phyloP scores from a whole-genome alignment of 2,329 filamentous ascomycete species.

The Epichloe gansuensis region DNA sequence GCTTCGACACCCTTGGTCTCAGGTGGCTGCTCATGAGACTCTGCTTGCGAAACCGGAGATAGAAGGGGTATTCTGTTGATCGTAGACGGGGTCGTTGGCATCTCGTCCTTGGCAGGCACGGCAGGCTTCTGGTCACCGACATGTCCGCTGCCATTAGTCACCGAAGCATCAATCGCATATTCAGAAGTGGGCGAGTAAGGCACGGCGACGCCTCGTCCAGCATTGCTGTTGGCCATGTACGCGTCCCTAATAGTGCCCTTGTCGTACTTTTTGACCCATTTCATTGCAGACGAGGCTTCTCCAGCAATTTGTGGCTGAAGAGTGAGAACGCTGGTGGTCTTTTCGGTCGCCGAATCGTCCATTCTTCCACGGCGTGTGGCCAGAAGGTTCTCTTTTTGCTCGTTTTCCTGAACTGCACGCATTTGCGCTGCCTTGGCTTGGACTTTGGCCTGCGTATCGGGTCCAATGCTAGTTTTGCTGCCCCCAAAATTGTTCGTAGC shows the following conservation, averaged over 20 bases:
- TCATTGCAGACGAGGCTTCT: slow-evolving; percentile 86
- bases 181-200: slow-evolving; percentile 22
- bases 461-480: slow-evolving; percentile 76
- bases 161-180: slow-evolving; percentile 15
- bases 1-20: not conserved
- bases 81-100: slow-evolving; percentile 6
- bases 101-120: slow-evolving; percentile 28
- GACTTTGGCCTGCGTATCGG: slow-evolving; percentile 86
- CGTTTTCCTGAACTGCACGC: slow-evolving; percentile 55
- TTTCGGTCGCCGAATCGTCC: slow-evolving; percentile 47
- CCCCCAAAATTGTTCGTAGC: slow-evolving; percentile 26
- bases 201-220: slow-evolving; percentile 49
- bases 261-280: slow-evolving; percentile 93
- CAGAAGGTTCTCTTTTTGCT: slow-evolving; percentile 30
- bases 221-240: slow-evolving; percentile 64
- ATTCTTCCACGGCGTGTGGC: slow-evolving; percentile 38
- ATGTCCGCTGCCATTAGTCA: slow-evolving; percentile 3
- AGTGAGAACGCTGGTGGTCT: slow-evolving; percentile 84
- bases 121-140: slow-evolving; percentile 14
- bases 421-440: slow-evolving; percentile 81
- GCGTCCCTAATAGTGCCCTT: slow-evolving; percentile 73
- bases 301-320: slow-evolving; percentile 72
- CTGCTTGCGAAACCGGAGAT: not conserved
- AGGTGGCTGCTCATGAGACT: not conserved
- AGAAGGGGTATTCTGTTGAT: not conserved